Base-by-base conservation (phyloP, 306 rosid genomes). In the Erythrophleum fordii region DNA sequence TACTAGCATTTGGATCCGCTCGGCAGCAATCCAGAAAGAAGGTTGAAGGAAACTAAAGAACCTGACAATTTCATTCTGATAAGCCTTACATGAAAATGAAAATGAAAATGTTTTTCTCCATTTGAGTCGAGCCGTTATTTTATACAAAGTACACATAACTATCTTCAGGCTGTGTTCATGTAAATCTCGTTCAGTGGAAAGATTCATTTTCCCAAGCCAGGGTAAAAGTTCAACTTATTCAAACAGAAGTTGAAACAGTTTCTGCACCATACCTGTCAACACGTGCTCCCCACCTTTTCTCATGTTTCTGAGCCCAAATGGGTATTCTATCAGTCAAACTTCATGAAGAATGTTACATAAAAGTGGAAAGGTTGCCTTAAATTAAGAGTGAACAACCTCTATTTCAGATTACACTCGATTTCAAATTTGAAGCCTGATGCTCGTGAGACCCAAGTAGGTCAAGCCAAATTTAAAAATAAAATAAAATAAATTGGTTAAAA, bases 361-460 rank as follows among this genome's bases (percentile, higher is more conserved):
- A 68, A 67, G 87, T 74, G 79, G 85, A 93, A 91, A 74, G 58
- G 51, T 75, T 89, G 56, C 90, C n/a, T n/a, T n/a, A n/a, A n/a
- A n/a, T n/a, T n/a, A n/a, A n/a, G n/a, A n/a, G n/a, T n/a, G n/a
- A n/a, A n/a, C n/a, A n/a, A n/a, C n/a, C n/a, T n/a, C n/a, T n/a
- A n/a, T n/a, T n/a, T n/a, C n/a, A n/a, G n/a, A n/a, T n/a, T n/a
- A n/a, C n/a, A n/a, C n/a, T n/a, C n/a, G n/a, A n/a, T n/a, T n/a
- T n/a, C n/a, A n/a, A n/a, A n/a, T n/a, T n/a, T n/a, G n/a, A n/a
- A n/a, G n/a, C n/a, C n/a, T n/a, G n/a, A n/a, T n/a, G n/a, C n/a
- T n/a, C n/a, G n/a, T n/a, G n/a, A n/a, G n/a, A n/a, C n/a, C n/a
- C n/a, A n/a, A n/a, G n/a, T n/a, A n/a, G n/a, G n/a, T n/a, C n/a